Evolutionary conservation across 345 rosid species (phyloP).

Genomic region (Balakata baccata): DNA sequence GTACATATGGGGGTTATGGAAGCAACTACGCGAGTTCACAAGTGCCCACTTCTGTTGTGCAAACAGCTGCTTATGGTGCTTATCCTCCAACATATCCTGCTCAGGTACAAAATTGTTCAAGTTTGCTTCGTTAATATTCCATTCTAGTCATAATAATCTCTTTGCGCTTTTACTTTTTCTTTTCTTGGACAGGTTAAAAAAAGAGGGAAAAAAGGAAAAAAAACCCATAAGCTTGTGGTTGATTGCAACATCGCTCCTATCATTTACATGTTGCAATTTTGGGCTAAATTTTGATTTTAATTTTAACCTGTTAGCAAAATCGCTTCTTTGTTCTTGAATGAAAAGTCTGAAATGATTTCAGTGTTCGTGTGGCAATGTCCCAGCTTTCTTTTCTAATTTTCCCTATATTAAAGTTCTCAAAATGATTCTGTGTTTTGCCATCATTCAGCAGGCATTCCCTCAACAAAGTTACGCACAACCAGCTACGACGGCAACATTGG

Average conservation of each 20-base stretch:
- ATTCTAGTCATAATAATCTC: background rate
- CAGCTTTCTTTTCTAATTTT: too few relatives aligned
- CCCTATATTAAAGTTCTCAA: background rate
- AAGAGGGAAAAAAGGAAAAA: too few relatives aligned
- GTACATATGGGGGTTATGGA: slow-evolving; percentile 69
- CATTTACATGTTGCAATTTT: background rate
- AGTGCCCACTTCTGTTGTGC: slow-evolving; percentile 66
- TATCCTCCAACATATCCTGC: slow-evolving; percentile 75
- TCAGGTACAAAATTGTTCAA: slow-evolving; percentile 49
- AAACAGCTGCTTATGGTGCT: slow-evolving; percentile 60
- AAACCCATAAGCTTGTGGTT: background rate
- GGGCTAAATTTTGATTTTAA: background rate
- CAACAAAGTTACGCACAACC: slow-evolving; percentile 69
- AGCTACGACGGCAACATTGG: slow-evolving; percentile 38
- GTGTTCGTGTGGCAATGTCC: too few relatives aligned
- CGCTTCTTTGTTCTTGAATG: background rate
- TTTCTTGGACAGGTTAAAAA: background rate
- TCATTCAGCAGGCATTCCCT: slow-evolving; percentile 38
- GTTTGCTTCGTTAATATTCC: background rate
- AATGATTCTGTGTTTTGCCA: slow-evolving; percentile 16
- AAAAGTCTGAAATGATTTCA: background rate
- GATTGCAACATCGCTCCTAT: background rate
- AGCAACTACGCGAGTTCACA: slow-evolving; percentile 64
- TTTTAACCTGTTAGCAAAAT: background rate
- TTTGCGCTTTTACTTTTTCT: background rate